Conservation (phyloP, 1,284 basidiomycete genomes). For the Takashimella koratensis region DNA sequence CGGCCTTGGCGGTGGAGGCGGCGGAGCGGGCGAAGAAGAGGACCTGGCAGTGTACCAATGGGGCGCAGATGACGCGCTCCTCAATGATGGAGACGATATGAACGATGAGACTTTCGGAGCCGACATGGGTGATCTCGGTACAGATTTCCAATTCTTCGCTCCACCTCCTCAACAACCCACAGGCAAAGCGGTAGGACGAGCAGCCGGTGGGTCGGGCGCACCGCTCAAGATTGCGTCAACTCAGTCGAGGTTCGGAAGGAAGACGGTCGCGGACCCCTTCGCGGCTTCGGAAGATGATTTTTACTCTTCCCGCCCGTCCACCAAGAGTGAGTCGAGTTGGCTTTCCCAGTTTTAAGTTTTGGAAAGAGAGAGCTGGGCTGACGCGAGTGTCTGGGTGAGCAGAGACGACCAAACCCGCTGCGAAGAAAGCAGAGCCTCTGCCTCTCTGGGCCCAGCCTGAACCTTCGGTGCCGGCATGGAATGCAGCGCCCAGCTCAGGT, state of each 20-base stretch:
- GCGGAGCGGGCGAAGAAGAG: slow-evolving; percentile 55
- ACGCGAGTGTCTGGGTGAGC: too few relatives aligned
- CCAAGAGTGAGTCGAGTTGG: slow-evolving; percentile 28
- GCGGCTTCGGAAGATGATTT: slow-evolving; percentile 49
- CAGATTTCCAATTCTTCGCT: slow-evolving; percentile 57
- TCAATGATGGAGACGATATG: slow-evolving; percentile 82
- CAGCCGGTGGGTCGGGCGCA: slow-evolving; percentile 10
- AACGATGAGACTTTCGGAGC: slow-evolving; percentile 94
- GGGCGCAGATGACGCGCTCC: slow-evolving; percentile 77
- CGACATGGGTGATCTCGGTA: slow-evolving; percentile 62
- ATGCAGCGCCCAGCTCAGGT: slow-evolving; percentile 25
- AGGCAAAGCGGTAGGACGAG: slow-evolving; percentile 1
- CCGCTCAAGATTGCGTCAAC: slow-evolving; percentile 31
- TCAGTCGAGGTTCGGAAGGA: slow-evolving; percentile 39
- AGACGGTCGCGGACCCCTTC: slow-evolving; percentile 41
- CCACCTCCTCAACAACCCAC: slow-evolving; percentile 22
- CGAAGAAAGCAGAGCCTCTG: slow-evolving; percentile 20
- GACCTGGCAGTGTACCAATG: slow-evolving; percentile 60
- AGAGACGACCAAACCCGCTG: slow-evolving; percentile 11
- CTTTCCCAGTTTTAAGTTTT: slow-evolving; percentile 1
- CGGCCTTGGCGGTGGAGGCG: slow-evolving; percentile 42
- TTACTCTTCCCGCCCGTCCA: slow-evolving; percentile 33
- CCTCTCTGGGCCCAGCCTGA: slow-evolving; percentile 31
- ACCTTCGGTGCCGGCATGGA: slow-evolving; percentile 51
- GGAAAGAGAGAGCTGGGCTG: background rate